Conservation (phyloP, 1,284 basidiomycete genomes). For the Exsudoporus floridanus region DNA sequence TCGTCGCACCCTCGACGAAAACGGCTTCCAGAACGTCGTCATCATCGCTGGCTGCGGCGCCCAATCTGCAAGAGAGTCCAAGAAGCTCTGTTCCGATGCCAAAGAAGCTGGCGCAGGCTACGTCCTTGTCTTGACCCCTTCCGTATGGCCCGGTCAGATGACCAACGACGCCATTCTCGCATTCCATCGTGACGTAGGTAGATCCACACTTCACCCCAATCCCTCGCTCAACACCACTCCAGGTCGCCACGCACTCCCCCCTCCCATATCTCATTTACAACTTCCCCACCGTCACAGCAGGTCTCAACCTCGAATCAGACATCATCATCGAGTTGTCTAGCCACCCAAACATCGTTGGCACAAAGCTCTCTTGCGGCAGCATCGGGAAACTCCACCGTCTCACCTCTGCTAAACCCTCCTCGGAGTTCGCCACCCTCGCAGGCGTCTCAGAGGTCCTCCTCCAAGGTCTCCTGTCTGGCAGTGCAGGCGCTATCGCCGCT, state of each 20-base stretch:
- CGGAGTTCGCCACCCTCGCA: conserved; percentile 62
- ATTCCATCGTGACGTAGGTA: conserved; percentile 60
- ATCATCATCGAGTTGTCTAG: conserved; percentile 67
- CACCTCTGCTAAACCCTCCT: conserved; percentile 51
- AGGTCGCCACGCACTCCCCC: conserved; percentile 81
- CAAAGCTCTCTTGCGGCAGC: conserved; percentile 83
- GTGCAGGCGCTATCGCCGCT: conserved; percentile 72
- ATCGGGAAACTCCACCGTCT: conserved; percentile 83
- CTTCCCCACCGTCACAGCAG: conserved; percentile 80
- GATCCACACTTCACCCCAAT: not conserved
- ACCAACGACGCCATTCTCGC: conserved; percentile 57
- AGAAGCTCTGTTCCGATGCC: conserved; percentile 76
- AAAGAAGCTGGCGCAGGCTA: conserved; percentile 78
- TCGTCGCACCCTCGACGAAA: conserved; percentile 70
- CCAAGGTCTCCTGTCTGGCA: conserved; percentile 65
- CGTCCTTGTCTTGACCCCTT: conserved; percentile 73
- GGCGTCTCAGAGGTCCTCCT: conserved; percentile 67
- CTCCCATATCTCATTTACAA: conserved; percentile 92
- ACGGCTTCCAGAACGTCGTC: conserved; percentile 65
- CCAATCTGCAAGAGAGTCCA: conserved; percentile 79
- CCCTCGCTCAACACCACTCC: conserved; percentile 31
- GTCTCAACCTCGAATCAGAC: conserved; percentile 86
- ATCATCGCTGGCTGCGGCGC: conserved; percentile 87
- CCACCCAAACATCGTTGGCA: conserved; percentile 88
- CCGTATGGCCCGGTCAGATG: conserved; percentile 67